phyloP scores from a whole-genome alignment of 2,329 filamentous ascomycete genomes.

The Fusarium floridanum region DNA sequence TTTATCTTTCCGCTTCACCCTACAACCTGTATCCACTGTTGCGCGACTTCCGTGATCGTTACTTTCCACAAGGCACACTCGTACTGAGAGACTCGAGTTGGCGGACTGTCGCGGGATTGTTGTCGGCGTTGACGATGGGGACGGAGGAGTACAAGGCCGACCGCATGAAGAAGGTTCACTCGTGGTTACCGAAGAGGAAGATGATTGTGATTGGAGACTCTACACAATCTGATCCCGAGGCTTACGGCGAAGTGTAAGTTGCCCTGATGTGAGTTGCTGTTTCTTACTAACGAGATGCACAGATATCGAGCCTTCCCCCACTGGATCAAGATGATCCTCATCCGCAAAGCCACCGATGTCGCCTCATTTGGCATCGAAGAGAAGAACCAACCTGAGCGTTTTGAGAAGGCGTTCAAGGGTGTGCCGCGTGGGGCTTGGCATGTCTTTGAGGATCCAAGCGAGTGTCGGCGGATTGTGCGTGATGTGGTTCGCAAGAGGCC shows the following conservation, averaged over 20 bases:
- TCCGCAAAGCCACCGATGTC: slow-evolving; percentile 85
- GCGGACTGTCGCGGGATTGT: slow-evolving; percentile 84
- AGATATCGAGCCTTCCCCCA: slow-evolving; percentile 74
- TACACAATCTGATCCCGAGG: slow-evolving; percentile 91
- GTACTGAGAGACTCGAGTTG: slow-evolving; percentile 88
- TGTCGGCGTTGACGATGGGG: slow-evolving; percentile 82
- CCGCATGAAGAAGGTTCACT: slow-evolving; percentile 81
- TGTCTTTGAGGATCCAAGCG: slow-evolving; percentile 82
- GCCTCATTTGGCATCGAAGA: slow-evolving; percentile 76
- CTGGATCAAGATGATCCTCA: slow-evolving; percentile 88
- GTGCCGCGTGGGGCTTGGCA: slow-evolving; percentile 81
- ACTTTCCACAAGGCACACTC: slow-evolving; percentile 84
- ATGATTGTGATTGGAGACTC: slow-evolving; percentile 91
- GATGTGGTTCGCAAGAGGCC: slow-evolving; percentile 37
- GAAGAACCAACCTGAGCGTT: slow-evolving; percentile 80
- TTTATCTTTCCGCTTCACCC: slow-evolving; percentile 93
- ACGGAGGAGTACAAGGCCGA: slow-evolving; percentile 90
- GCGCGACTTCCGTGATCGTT: slow-evolving; percentile 75
- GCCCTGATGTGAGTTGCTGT: no score
- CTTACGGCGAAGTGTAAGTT: slow-evolving; percentile 83
- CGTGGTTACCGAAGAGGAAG: slow-evolving; percentile 82
- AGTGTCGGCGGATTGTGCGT: slow-evolving; percentile 62
- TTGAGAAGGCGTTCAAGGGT: slow-evolving; percentile 84
- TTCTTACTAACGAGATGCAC: no score
- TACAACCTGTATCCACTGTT: slow-evolving; percentile 96